These are phyloP conservation scores for Colletotrichum karsti DNA, from an alignment of 2,329 filamentous ascomycete genomes.

Conservation along the genomic window DNA sequence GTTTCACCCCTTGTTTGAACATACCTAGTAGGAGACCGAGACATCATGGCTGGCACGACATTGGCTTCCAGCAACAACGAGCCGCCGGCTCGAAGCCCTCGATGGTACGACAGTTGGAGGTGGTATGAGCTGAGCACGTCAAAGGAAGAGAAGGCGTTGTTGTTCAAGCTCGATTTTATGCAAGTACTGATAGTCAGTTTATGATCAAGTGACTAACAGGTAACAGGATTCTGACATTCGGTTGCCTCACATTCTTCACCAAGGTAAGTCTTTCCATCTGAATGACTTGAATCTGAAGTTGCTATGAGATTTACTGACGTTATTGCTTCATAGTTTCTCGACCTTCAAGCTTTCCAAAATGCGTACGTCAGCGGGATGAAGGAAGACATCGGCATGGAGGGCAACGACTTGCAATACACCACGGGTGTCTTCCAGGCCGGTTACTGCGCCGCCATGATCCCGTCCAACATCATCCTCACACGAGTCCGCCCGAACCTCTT, in stretches of 20 bases:
- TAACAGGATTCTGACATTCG: constrained; percentile 72
- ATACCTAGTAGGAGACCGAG: background rate
- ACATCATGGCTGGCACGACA: background rate
- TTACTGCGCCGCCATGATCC: constrained; percentile 65
- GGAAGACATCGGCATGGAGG: constrained; percentile 40
- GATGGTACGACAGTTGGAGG: constrained; percentile 13
- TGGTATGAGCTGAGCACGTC: constrained; percentile 14
- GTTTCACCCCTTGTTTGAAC: background rate
- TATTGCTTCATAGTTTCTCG: background rate
- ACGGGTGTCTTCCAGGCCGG: constrained; percentile 58
- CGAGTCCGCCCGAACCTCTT: constrained; percentile 45
- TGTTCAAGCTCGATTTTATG: constrained; percentile 70
- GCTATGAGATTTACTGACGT: background rate
- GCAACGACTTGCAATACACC: constrained; percentile 56
- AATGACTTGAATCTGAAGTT: too few species aligned
- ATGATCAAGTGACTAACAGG: too few species aligned
- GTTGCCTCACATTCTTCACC: constrained; percentile 65
- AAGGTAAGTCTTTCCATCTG: constrained; percentile 49
- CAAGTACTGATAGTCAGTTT: too few species aligned
- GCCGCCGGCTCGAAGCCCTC: too few species aligned
- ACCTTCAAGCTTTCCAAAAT: constrained; percentile 35
- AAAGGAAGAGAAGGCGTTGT: constrained; percentile 50
- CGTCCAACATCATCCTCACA: constrained; percentile 67
- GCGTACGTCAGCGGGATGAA: constrained; percentile 50
- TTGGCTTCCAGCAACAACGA: background rate